Conservation (phyloP, 2,329 filamentous ascomycete genomes). For the Bisporella sp. region DNA sequence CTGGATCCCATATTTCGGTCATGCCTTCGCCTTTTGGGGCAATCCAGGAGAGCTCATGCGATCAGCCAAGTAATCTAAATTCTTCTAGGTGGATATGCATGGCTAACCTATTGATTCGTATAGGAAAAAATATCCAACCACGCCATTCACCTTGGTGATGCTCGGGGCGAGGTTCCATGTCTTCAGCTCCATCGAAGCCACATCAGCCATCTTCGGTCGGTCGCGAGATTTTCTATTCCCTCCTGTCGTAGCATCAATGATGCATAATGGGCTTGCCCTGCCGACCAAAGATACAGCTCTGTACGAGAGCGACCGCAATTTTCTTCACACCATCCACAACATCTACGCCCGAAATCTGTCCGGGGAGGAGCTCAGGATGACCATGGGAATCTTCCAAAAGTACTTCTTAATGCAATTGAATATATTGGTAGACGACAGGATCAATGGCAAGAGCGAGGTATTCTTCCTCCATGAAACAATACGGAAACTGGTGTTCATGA, state of each 20-base stretch:
- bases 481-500: neutral
- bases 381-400: no score
- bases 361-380: no score
- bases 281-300: neutral
- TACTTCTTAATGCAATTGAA: no score
- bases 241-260: neutral
- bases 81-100: neutral
- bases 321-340: no score
- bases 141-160: neutral
- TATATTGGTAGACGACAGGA: no score
- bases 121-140: neutral
- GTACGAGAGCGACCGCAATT: no score
- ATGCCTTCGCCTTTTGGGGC: neutral
- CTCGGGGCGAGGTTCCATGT: neutral
- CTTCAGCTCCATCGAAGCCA: neutral
- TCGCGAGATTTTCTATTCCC: neutral
- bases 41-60: neutral
- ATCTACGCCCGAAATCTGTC: no score
- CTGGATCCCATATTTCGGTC: neutral
- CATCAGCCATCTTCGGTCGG: neutral
- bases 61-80: neutral
- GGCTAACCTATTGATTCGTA: neutral
- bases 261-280: neutral
- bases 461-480: neutral
- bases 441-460: neutral